Evolutionary conservation across 2,329 filamentous ascomycete genomes (phyloP).

Genomic region (Beauveria bassiana): DNA sequence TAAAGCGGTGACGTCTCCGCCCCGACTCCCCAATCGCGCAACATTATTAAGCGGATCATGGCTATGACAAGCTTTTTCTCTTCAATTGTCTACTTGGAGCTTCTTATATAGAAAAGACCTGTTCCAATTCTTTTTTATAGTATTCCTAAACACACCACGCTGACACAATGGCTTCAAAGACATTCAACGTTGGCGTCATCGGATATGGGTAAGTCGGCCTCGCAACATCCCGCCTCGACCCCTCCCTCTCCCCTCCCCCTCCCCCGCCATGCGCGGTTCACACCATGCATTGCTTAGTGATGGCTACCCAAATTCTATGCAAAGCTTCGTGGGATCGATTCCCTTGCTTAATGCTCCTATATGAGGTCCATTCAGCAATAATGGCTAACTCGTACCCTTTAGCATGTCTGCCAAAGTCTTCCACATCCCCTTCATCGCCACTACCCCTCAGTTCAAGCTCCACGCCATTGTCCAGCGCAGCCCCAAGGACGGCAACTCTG

Average conservation of each 20-base stretch:
- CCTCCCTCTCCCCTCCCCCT: slow-evolving; percentile 5
- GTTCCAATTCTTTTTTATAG: background rate
- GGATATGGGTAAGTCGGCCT: slow-evolving; percentile 39
- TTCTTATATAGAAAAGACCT: background rate
- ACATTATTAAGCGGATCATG: background rate
- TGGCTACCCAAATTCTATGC: too few relatives aligned
- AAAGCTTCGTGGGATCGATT: background rate
- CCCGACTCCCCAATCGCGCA: background rate
- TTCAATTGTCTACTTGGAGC: background rate
- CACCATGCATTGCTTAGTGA: background rate
- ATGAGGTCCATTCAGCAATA: slow-evolving; percentile 12
- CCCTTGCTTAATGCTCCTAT: background rate
- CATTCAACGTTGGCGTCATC: slow-evolving; percentile 43
- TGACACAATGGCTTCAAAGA: slow-evolving; percentile 20
- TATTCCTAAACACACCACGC: background rate
- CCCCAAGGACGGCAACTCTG: slow-evolving; percentile 57
- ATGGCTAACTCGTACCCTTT: background rate
- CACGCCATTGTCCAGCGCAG: slow-evolving; percentile 70
- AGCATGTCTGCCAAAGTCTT: slow-evolving; percentile 67
- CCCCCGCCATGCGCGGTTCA: slow-evolving; percentile 1
- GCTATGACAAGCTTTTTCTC: background rate
- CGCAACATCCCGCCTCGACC: background rate
- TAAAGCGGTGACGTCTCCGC: slow-evolving; percentile 1
- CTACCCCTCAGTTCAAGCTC: slow-evolving; percentile 56
- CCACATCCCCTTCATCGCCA: slow-evolving; percentile 52